Base-by-base conservation (phyloP, 176 grass and related monocot species). In the Metroxylon sagu region DNA sequence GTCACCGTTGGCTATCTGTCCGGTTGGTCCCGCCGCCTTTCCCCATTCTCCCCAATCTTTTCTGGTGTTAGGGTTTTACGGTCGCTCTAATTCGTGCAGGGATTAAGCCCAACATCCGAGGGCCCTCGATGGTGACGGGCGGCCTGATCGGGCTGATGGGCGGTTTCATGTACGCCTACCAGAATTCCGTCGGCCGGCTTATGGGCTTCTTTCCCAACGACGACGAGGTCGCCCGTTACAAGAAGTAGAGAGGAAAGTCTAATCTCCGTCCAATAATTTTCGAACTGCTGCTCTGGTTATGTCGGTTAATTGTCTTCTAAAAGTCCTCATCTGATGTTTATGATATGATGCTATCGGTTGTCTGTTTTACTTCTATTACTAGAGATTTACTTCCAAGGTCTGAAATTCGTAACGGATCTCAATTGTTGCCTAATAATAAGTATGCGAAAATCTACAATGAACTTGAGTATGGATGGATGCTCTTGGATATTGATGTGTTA, bases 191-290 rank as follows among this genome's bases (percentile, higher is more conserved):
- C 28, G 94, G 94, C 0, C 84, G 88, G 25, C 84, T 99, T 26
- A 99, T 99, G 88, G 94, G 88, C 0, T 99, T 99, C 71, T 99
- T 99, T 76, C 88, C 85, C 64, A 99, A 99, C 69, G 82, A 93
- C 14, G 71, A 62, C 29, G 85, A 99, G 77, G 88, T 93, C 51
- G 82, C 79, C 18, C 67, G 65, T 71, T 93, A 74, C 79, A 93
- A 98, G 84, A 82, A 65, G 68, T 43, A 43, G 35, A 23, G 21
- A 43, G 35, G 35, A 6, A 43, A 43, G 35, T 43, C 35, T 12
- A 43, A 43, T 43, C 35, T 7, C 35, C 35, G 35, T 43, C 10
- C 8, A 43, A 43, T 43, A 43, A 43, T 43, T 43, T 43, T 43
- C 35, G 3, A 12, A 43, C 35, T 12, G 35, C 35, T 43, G 12